Evolutionary conservation across 805 yeast species (phyloP), one percentile per base, ranked within the genome.

Genomic region (Lachancea waltii): DNA sequence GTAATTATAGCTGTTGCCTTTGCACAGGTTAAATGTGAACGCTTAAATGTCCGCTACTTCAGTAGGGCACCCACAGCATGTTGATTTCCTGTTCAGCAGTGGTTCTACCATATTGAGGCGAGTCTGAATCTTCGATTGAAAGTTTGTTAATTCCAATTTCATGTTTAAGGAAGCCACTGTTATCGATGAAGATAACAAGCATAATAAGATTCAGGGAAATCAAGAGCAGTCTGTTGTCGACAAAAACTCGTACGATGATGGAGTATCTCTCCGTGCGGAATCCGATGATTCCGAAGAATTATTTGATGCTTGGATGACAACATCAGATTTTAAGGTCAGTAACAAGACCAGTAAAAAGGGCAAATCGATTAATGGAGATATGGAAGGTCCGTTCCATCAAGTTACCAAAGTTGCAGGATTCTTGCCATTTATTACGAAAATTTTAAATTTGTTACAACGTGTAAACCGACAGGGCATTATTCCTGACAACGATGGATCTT

Each of bases 371-470:
- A 10, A 8, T 7, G 23, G 16, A 6, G 25, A 14, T 18, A 14
- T 7, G 16, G 25, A 31, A 6, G 15, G 8, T 11, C 7, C 25
- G 14, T 31, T 31, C 16, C 25, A 31, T 11, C 34, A 9, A 11
- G 34, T 18, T 20, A 17, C 16, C 5, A 19, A 18, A 14, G 25
- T 19, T 10, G 34, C 16, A 5, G 25, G 25, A 19, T 31, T 31
- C 16, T 7, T 31, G 25, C 25, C 34, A 31, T 31, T 31, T 20
- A 31, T 31, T 18, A 31, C 34, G 25, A 31, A 31, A 14, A 11
- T 31, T 6, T 15, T 14, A 15, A 15, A 29, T 20, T 7, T 17
- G 20, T 14, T 29, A 16, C 7, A 6, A 8, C 13, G 13, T 7
- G 7, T 29, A n/a, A n/a, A n/a, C 6, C 14, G 13, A 7, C 9